Base-by-base conservation (phyloP, 2,329 filamentous ascomycete species). In the Cladosporium halotolerans region DNA sequence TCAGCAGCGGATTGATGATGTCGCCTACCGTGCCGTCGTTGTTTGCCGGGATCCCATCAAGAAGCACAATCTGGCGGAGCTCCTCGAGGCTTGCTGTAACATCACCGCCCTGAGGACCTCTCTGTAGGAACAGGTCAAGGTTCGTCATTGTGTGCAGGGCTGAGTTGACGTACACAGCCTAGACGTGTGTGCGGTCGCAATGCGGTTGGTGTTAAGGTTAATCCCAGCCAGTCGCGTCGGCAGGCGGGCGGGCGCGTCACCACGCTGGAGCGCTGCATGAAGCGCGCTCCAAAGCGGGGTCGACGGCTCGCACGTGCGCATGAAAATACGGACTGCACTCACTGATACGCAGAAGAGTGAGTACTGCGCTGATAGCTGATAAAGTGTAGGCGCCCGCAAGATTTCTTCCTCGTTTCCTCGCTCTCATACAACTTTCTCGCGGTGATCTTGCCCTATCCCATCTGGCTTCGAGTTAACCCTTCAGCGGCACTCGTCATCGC, bases 111-210 rank as follows among this genome's bases (percentile, higher is more conserved):
- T 83, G 81, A 1, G 90, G 89, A 0, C 90, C 91, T 57, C 92
- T 89, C 60, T 88, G 83, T 44, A 96, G 77, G 43, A 95, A 78
- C 58, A 82, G 77, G 66, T 95, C 89, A 28, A 96, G 85, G 41
- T 63, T 60, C 36, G 66, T 61, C 66, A 70, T 70, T 3, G 3
- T 34, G 51, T 49, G 56, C 31, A 43, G 43, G 13, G 19, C 42
- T 34, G 23, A 13, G n/a, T 19, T 39, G 23, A 28, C 23, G 23
- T 7, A 28, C 23, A 7, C 23, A 28, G 23, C 23, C 23, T 28
- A 7, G 23, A 28, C 23, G 23, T 28, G 7, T 5, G 23, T 28
- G 23, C 23, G 2, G 23, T 28, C 23, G 23, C 23, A 28, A 28
- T 28, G 23, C 23, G 23, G 23, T 28, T 7, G 23, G 23, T 28